phyloP scores from a whole-genome alignment of 805 yeast species.

The Nakazawaea ishiwadae region DNA sequence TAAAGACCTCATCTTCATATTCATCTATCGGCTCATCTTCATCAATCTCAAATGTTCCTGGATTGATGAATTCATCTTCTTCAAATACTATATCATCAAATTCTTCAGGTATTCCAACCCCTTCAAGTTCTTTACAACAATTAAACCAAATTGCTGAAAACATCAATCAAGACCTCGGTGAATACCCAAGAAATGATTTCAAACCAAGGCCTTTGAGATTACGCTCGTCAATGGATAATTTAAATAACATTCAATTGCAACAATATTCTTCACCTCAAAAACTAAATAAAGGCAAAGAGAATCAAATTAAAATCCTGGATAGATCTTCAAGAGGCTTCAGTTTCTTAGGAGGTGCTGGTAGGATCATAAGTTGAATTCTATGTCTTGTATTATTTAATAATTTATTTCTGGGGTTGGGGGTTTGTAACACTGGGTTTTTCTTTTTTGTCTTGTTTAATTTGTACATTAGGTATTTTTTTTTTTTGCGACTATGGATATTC shows the following conservation, averaged over 20 bases:
- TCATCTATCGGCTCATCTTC: slow-evolving; percentile 1
- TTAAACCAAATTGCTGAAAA: slow-evolving; percentile 1
- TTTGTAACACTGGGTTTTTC: no score
- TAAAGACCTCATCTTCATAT: slow-evolving; percentile 3
- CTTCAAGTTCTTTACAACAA: slow-evolving; percentile 8
- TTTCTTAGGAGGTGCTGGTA: slow-evolving; percentile 4
- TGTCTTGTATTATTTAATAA: neutral
- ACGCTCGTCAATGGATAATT: slow-evolving; percentile 9
- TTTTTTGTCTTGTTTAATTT: no score
- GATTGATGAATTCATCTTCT: slow-evolving; percentile 9
- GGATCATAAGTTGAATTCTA: neutral
- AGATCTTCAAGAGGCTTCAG: slow-evolving; percentile 9
- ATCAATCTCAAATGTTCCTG: slow-evolving; percentile 3
- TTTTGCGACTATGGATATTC: neutral
- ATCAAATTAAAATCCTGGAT: slow-evolving; percentile 1
- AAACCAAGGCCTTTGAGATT: slow-evolving; percentile 12
- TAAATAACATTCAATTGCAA: slow-evolving; percentile 1
- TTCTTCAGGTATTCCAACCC: slow-evolving; percentile 8
- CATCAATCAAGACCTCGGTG: neutral
- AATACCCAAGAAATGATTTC: slow-evolving; percentile 3
- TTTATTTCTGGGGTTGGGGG: no score
- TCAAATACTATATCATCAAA: slow-evolving; percentile 9
- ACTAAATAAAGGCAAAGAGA: slow-evolving; percentile 9
- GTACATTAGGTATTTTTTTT: neutral
- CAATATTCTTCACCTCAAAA: no score